Base-by-base conservation (phyloP, 2,329 filamentous ascomycete genomes). In the Rutstroemia sp. region DNA sequence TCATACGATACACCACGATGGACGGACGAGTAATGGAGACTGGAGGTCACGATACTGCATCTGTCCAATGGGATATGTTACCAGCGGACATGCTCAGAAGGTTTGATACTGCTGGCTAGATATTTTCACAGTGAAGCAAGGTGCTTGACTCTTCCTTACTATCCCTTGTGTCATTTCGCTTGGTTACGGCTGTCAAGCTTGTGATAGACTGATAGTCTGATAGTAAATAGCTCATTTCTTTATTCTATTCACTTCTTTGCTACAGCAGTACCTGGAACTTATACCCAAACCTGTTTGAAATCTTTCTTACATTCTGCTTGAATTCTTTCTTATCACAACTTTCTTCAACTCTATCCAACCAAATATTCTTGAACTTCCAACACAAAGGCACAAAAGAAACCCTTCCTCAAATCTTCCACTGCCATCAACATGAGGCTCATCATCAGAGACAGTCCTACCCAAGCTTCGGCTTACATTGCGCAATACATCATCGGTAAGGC, bases 391-490 rank as follows among this genome's bases (percentile, higher is more conserved):
- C n/a, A n/a, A 34, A 34, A 16, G 39, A 23, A 23, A 23, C 2
- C 39, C 4, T 1, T 19, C 25, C 12, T 9, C 10, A 45, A 5
- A 21, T 45, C 42, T 39, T 27, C 14, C 19, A 9, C 27, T 6
- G 10, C 16, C n/a, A 45, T 44, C 63, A 66, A 55, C 12, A 94
- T 89, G 89, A 85, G 88, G 75, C 82, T 94, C 68, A 92, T 94
- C 72, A 88, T 94, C 69, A 81, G 88, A 70, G 84, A 92, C 70
- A 79, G 89, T 67, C 78, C 86, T 64, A 72, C 78, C 54, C 75
- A 79, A 60, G 87, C 87, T 56, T 89, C 88, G 67, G 77, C 78
- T 64, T 91, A 92, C 71, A 87, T 92, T 63, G 87, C 88, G 60
- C 84, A 89, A 71, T 91, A 92, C 73, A 86, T 94, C 65, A 83